Evolutionary conservation across 257 asterid species (phyloP).

Genomic region (Salvia rosmarinus): DNA sequence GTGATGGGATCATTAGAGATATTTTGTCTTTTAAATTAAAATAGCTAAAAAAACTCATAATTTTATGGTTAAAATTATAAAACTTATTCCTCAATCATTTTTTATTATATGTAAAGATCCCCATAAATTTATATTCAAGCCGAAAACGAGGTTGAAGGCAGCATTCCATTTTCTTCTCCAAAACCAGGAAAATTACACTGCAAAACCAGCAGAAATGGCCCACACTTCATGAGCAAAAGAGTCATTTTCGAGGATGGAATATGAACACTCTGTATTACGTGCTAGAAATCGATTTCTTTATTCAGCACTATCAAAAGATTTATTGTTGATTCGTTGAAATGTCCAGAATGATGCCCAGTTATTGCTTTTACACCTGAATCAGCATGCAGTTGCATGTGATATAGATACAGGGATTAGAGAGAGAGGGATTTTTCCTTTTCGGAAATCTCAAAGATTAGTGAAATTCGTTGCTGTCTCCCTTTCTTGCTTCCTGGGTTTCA

Average conservation of each 20-base stretch:
- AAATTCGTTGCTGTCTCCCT: conserved; percentile 28
- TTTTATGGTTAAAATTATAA: too few relatives aligned
- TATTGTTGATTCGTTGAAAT: conserved; percentile 5
- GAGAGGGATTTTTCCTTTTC: conserved; percentile 11
- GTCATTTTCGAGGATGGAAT: not conserved
- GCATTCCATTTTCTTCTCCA: not conserved
- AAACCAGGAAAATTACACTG: not conserved
- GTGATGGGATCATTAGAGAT: too few relatives aligned
- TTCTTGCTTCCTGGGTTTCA: conserved; percentile 25
- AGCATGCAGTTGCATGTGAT: conserved; percentile 43
- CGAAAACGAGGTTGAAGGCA: not conserved
- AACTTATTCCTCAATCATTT: too few relatives aligned
- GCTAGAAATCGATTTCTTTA: conserved; percentile 15
- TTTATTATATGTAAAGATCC: too few relatives aligned
- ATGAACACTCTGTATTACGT: conserved; percentile 11
- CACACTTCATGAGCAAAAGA: conserved; percentile 16
- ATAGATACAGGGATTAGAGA: not conserved
- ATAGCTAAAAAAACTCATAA: too few relatives aligned
- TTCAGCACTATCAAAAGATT: conserved; percentile 19
- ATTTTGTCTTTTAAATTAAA: too few relatives aligned
- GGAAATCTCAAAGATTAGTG: conserved; percentile 36
- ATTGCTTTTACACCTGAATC: conserved; percentile 9
- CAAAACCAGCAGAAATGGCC: not conserved
- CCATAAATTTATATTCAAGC: not conserved
- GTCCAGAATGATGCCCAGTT: conserved; percentile 20